These are phyloP conservation scores for Glonium stellatum DNA, from an alignment of 495 filamentous ascomycete species.

Conservation along the genomic window DNA sequence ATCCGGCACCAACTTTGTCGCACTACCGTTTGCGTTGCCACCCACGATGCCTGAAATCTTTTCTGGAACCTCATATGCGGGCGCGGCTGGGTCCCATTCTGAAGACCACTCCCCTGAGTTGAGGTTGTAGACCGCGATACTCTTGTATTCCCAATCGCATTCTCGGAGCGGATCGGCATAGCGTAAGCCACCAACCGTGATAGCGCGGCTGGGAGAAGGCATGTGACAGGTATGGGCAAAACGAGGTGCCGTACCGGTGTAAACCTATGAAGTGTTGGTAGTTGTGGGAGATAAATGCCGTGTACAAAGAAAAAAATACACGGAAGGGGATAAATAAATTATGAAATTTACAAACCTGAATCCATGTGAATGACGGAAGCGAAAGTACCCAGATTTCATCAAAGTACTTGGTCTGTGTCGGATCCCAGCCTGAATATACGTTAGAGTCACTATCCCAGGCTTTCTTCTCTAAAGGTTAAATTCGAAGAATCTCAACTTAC, in stretches of 20 bases:
- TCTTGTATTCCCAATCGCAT: slow-evolving; percentile 40
- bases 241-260: slow-evolving; percentile 34
- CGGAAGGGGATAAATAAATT: too few species aligned
- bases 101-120: slow-evolving; percentile 36
- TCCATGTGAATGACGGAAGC: slow-evolving; percentile 72
- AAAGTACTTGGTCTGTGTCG: slow-evolving; percentile 33
- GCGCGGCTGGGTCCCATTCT: slow-evolving; percentile 27
- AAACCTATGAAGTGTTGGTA: too few species aligned
- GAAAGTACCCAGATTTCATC: slow-evolving; percentile 72
- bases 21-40: neutral
- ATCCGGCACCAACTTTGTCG: neutral
- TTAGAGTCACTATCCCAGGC: too few species aligned
- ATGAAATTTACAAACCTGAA: too few species aligned
- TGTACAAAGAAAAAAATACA: too few species aligned
- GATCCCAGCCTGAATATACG: slow-evolving; percentile 46
- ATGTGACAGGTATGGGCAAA: slow-evolving; percentile 39
- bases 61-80: slow-evolving; percentile 31
- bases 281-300: too few species aligned
- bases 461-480: too few species aligned
- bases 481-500: too few species aligned
- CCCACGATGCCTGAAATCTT: neutral
- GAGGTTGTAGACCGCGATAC: slow-evolving; percentile 38
- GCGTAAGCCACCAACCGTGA: slow-evolving; percentile 39
- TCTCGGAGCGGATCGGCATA: slow-evolving; percentile 15
- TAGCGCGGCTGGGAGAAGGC: slow-evolving; percentile 35